Evolutionary conservation across 73 alveolate species (phyloP).

Genomic region (Breviolum minutum): DNA sequence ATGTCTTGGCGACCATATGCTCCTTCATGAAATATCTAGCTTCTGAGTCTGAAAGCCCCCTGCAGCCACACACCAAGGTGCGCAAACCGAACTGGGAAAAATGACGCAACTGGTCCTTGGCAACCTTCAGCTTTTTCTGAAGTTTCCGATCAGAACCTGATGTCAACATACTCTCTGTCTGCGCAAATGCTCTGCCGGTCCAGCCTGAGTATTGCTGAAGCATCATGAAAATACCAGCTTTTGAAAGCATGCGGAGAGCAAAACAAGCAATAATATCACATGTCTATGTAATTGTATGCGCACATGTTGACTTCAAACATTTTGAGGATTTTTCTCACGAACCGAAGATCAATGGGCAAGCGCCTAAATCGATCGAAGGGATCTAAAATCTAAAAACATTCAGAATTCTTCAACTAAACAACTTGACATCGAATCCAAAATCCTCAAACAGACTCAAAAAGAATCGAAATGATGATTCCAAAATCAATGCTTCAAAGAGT

Average conservation of each 20-base stretch:
- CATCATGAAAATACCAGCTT: too few species aligned
- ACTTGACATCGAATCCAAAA: too few species aligned
- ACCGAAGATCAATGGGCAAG: neutral
- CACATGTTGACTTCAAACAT: too few species aligned
- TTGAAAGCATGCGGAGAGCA: too few species aligned
- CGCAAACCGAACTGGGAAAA: constrained; percentile 72
- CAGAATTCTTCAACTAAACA: too few species aligned
- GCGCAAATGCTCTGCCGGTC: neutral
- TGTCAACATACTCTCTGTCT: neutral
- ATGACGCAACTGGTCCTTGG: constrained; percentile 68
- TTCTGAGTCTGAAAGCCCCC: constrained; percentile 62
- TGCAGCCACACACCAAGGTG: constrained; percentile 42
- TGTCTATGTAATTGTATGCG: too few species aligned
- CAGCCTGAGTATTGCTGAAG: neutral
- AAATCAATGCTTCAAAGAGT: too few species aligned
- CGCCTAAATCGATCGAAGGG: neutral
- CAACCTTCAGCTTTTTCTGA: constrained; percentile 8
- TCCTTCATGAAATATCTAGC: constrained; percentile 7
- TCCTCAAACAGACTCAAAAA: too few species aligned
- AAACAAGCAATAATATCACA: too few species aligned
- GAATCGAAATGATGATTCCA: too few species aligned
- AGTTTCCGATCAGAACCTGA: neutral
- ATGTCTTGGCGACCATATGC: neutral
- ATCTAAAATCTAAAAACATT: too few species aligned
- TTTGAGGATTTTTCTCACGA: neutral